phyloP scores from a whole-genome alignment of 345 rosid species.

The Moringa oleifera region DNA sequence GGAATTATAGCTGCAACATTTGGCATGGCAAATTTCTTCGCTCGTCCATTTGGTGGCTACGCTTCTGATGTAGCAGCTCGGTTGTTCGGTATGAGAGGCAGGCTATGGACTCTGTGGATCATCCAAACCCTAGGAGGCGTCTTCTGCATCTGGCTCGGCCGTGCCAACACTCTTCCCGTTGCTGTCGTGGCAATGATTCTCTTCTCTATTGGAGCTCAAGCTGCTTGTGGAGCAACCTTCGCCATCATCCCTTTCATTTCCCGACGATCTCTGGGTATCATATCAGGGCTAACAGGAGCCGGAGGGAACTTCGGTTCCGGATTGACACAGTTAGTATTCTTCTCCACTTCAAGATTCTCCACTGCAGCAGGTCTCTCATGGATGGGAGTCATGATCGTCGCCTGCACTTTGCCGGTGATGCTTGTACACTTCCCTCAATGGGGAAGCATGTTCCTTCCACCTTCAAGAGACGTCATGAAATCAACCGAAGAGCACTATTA shows the following conservation, averaged over 20 bases:
- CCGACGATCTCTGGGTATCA: slow-evolving; percentile 65
- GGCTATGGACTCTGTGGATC: slow-evolving; percentile 70
- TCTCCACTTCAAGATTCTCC: slow-evolving; percentile 43
- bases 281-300: slow-evolving; percentile 72
- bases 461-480: slow-evolving; percentile 40
- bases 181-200: slow-evolving; percentile 69
- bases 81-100: slow-evolving; percentile 77
- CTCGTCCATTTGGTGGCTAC: slow-evolving; percentile 78
- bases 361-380: slow-evolving; percentile 51
- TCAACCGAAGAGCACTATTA: slow-evolving; percentile 65
- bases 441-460: slow-evolving; percentile 69
- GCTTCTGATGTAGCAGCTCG: slow-evolving; percentile 59
- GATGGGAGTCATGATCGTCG: slow-evolving; percentile 77
- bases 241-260: slow-evolving; percentile 83
- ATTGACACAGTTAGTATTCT: slow-evolving; percentile 61
- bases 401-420: slow-evolving; percentile 60
- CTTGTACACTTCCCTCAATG: slow-evolving; percentile 78
- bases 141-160: slow-evolving; percentile 80
- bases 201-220: slow-evolving; percentile 75
- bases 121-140: slow-evolving; percentile 70
- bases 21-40: slow-evolving; percentile 77
- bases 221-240: slow-evolving; percentile 87
- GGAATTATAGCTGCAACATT: slow-evolving; percentile 74
- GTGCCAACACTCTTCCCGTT: slow-evolving; percentile 52
- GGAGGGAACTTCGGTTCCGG: slow-evolving; percentile 88